Base-by-base conservation (phyloP, 805 yeast species). In the Priceomyces carsonii region DNA sequence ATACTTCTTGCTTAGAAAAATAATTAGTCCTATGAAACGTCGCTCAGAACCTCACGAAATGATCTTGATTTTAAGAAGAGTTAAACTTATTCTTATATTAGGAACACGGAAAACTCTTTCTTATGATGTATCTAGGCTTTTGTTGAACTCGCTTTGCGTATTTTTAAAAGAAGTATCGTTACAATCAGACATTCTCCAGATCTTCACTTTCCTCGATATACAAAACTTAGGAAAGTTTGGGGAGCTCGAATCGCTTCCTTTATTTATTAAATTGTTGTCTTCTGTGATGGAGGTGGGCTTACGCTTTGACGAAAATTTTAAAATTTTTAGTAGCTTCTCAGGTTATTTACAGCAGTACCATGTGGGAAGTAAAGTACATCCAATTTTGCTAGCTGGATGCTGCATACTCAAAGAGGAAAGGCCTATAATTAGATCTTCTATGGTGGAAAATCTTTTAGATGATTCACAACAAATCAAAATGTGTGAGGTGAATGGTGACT, bases 1-100 rank as follows among this genome's bases (percentile, higher is more conserved):
- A 5, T 65, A 64, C 40, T 73, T 74, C 46, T 32, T 75, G 2
- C 26, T 60, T 1, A 53, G 70, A n/a, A 57, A 63, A 16, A 16
- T 68, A 2, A 35, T 68, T 2, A 21, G 52, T 2, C 26, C 48
- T 3, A 26, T 71, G 2, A 45, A 51, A 0, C 15, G 38, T 1
- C 36, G 66, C 0, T 16, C 46, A 1, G 41, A 55, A 15, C 18
- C 28, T 15, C 49, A 56, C 3, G 61, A 61, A 12, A 53, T 43
- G 27, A 6, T 46, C 1, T 9, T 51, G 4, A 34, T 42, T 18
- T 24, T 75, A 5, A 55, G 77, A 36, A 61, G 53, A 35, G 33
- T 75, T 14, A 71, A 71, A 38, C 39, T 66, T 2, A 36, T 73
- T 5, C 44, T 66, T 6, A 29, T 57, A 6, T 31, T 63, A 13